Percentiles rank a stretch among this genome's conserved stretches.
These are phyloP conservation scores for Diaporthe batatas DNA, from an alignment of 2,329 filamentous ascomycete genomes.

Conservation along the genomic window DNA sequence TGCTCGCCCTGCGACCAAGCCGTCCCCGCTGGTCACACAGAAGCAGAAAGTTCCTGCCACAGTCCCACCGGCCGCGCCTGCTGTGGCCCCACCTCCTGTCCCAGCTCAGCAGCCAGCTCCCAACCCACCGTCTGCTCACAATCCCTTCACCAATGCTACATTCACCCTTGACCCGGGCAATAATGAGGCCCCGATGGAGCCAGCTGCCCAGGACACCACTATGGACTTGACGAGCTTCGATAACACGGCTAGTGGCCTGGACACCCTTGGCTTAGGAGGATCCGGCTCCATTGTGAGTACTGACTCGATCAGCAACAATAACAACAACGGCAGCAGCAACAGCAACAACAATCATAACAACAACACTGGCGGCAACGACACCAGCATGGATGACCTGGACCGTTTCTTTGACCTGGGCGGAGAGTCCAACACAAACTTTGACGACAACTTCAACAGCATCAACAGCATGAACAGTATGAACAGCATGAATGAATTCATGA, in stretches of 20 bases:
- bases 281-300: slow-evolving; percentile 42
- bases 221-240: slow-evolving; percentile 38
- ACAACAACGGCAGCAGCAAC: slow-evolving; percentile 39
- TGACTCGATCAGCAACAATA: slow-evolving; percentile 46
- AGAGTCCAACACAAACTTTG: slow-evolving; percentile 55
- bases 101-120: slow-evolving; percentile 21
- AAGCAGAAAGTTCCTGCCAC: slow-evolving; percentile 37
- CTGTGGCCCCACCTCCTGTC: slow-evolving; percentile 15
- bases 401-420: slow-evolving; percentile 62
- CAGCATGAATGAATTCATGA: slow-evolving; percentile 40
- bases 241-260: slow-evolving; percentile 27
- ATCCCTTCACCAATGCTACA: slow-evolving; percentile 41
- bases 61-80: slow-evolving; percentile 30
- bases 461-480: slow-evolving; percentile 38
- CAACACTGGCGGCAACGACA: slow-evolving; percentile 45
- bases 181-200: slow-evolving; percentile 19
- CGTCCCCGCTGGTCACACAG: slow-evolving; percentile 40
- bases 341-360: neutral
- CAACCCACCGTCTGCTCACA: slow-evolving; percentile 4
- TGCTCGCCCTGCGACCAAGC: slow-evolving; percentile 37
- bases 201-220: slow-evolving; percentile 16
- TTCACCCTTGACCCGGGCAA: slow-evolving; percentile 40
- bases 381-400: slow-evolving; percentile 54
- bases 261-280: slow-evolving; percentile 22
- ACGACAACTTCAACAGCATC: slow-evolving; percentile 40